These are phyloP conservation scores for Silybum marianum DNA, from an alignment of 129 eudicot species.

Conservation along the genomic window DNA sequence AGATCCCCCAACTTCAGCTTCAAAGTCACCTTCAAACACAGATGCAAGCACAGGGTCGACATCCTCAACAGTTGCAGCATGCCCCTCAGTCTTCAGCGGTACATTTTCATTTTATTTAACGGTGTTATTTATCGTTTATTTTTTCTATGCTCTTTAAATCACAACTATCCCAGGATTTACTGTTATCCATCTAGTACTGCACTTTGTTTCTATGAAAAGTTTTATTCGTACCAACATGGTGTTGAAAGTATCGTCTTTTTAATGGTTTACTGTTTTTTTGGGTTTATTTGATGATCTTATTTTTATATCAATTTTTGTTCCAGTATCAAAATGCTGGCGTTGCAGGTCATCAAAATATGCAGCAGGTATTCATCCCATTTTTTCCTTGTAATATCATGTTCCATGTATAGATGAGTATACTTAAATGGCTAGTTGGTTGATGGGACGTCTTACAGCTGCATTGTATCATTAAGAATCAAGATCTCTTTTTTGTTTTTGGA, in stretches of 20 bases:
- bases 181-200: not conserved
- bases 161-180: not conserved
- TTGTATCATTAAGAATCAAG: not conserved
- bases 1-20: conserved; percentile 52
- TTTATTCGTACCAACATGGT: not conserved
- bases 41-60: conserved; percentile 56
- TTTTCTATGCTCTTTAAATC: not conserved
- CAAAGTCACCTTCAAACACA: conserved; percentile 54
- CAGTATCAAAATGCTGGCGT: conserved; percentile 73
- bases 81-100: conserved; percentile 61
- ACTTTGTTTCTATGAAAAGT: not conserved
- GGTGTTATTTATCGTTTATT: not conserved
- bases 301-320: conserved; percentile 16
- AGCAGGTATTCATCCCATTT: conserved; percentile 50
- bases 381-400: not conserved
- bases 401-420: not conserved
- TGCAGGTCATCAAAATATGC: conserved; percentile 53
- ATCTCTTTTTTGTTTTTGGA: not conserved
- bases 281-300: not conserved
- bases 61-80: conserved; percentile 65
- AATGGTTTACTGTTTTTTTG: not conserved
- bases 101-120: not conserved
- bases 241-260: not conserved
- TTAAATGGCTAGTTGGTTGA: not conserved
- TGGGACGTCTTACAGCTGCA: not conserved